Evolutionary conservation across 306 rosid genomes (phyloP), one percentile per base, ranked within the genome.

Genomic region (Corylus americana): DNA sequence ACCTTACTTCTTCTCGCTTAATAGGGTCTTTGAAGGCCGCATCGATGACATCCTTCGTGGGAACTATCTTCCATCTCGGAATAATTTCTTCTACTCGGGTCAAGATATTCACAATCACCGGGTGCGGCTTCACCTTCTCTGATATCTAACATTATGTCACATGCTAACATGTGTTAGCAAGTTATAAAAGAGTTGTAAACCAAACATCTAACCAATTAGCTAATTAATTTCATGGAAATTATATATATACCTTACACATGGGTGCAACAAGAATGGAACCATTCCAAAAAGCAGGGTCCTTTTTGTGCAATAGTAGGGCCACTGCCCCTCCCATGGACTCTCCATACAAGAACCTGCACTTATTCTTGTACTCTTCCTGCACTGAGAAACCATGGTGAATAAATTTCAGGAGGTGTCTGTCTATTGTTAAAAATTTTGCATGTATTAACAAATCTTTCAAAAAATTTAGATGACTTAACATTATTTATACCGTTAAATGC

Each of bases 311-410:
- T 4, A 91, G 64, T 45, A 95, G 75, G 77, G 91, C 61, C 55
- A 93, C 97, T 9, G 94, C 91, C 37, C 97, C 99, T 77, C 99
- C 99, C 99, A 93, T 95, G 50, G 99, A 91, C 64, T 95, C 99
- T 61, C 99, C 98, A 55, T 91, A 93, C 83, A 95, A 87, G 86
- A 91, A 91, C 85, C 85, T 90, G 59, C 81, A 45, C 77, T 88
- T 95, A 61, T 75, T 82, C 58, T 50, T 82, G 80, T 85, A 91
- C 55, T 87, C 92, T 47, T 78, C 84, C 68, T 83, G 80, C 49
- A 58, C 99, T 95, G 86, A 49, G 7, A 74, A 39, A 64, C 42
- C 39, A 27, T 73, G 74, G 55, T 54, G 71, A 69, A 27, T 44
- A 1, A 62, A 42, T 8, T 3, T 63, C 7, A 2, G 49, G n/a